Conservation (phyloP, 139 green algal species). For the Coelastrella sp. region DNA sequence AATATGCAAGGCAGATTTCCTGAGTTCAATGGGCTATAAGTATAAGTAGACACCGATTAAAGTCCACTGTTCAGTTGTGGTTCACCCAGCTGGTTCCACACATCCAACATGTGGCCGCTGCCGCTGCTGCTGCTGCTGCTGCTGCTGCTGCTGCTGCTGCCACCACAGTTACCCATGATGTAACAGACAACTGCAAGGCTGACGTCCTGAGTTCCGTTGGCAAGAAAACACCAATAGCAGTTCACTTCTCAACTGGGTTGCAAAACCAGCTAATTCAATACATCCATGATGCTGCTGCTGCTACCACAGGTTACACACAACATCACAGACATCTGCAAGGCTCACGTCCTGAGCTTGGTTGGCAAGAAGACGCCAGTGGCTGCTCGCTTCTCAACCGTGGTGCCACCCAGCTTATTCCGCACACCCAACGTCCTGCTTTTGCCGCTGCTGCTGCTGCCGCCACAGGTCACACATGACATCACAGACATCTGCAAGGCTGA, state of each 20-base stretch:
- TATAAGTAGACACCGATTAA: conserved; percentile 60
- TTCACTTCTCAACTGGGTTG: conserved; percentile 74
- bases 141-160: neutral
- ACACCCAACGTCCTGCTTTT: no score
- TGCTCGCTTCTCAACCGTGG: conserved; percentile 73
- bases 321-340: conserved; percentile 68
- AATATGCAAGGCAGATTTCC: conserved; percentile 69
- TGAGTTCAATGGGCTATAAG: conserved; percentile 56
- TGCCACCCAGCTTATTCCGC: conserved; percentile 46
- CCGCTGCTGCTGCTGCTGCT: no score
- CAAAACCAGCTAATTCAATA: conserved; percentile 60
- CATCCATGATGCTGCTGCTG: neutral
- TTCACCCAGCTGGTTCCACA: conserved; percentile 39
- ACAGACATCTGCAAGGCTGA: conserved; percentile 70
- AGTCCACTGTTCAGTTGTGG: conserved; percentile 73
- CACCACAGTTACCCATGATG: neutral
- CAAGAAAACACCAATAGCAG: conserved; percentile 65
- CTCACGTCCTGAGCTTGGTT: conserved; percentile 63
- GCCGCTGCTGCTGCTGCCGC: neutral
- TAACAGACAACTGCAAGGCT: conserved; percentile 69
- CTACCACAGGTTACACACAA: neutral
- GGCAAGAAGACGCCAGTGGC: conserved; percentile 70
- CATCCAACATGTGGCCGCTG: neutral
- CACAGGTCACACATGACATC: conserved; percentile 46
- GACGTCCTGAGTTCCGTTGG: conserved; percentile 66